Base-by-base conservation (phyloP, 2,329 filamentous ascomycete species). In the Pseudopithomyces maydicus region DNA sequence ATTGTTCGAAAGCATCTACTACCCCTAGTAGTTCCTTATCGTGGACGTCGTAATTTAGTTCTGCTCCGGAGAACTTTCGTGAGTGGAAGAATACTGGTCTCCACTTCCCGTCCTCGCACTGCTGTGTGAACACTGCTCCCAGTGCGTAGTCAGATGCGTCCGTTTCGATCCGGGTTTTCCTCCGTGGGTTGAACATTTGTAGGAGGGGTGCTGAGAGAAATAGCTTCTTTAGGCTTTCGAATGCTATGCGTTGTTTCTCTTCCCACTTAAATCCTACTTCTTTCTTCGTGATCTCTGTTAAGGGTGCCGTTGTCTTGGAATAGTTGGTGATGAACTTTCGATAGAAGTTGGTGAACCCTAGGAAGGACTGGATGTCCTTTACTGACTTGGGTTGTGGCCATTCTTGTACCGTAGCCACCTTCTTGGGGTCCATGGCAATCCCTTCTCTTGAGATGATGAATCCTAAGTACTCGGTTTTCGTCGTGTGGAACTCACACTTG, bases 61-160 rank as follows among this genome's bases (percentile, higher is more conserved):
- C 43, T 44, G 14, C 26, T 42, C 22, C 19, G 11, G 36, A 55
- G 33, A 38, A 48, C 17, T 52, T 52, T 47, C 49, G 20, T 66
- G 47, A 49, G 70, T 73, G 53, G 73, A 65, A 35, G 64, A 58
- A 54, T 14, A 62, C 44, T 26, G 38, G 53, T 50, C 53, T 45
- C 45, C 44, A 55, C 50, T 66, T 76, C 35, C 47, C 49, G 17
- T 52, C 38, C n/a, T 39, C 46, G 39, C 44, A 44, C 19, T 42
- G 42, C 12, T 51, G 35, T 33, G 46, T 14, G 42, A 26, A 35
- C 33, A 52, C 26, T 29, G 8, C 26, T 29, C 26, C 26, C 8
- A 29, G 26, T 26, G 51, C 32, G 36, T 49, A 57, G 29, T 48
- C 19, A 42, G 22, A 44, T 52, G 45, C 29, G 45, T 52, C 23